Evolutionary conservation across 2,329 filamentous ascomycete species (phyloP), one percentile per base, ranked within the genome.

Genomic region (Sphaceloma murrayae): DNA sequence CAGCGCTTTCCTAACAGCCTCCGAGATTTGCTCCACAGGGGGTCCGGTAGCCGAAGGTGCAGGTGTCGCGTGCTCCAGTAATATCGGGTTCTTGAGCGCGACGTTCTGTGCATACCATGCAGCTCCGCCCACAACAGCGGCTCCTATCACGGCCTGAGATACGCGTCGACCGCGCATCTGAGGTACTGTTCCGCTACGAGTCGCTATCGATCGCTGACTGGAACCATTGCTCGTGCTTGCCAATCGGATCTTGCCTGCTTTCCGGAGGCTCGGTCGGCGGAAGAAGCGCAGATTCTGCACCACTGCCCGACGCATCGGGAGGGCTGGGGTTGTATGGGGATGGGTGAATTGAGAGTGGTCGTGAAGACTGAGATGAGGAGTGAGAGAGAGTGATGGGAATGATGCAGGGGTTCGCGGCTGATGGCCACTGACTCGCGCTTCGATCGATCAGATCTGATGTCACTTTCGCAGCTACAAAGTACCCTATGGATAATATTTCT

Each of bases 161-260:
- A 86, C 62, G 51, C 83, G 79, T 58, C 54, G 53, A 39, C 81
- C 65, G 63, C 83, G 81, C 83, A 89, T 88, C 53, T 82, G 83
- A 52, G 68, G 73, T 54, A 58, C 61, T 51, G 67, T 58, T 45
- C 62, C 53, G 51, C 58, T 60, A 56, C 54, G 64, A 56, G 50
- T 68, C 32, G 52, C 52, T 57, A 61, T 51, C 40, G 66, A 64
- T 58, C 72, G 69, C 52, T 66, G 58, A 53, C 64, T 61, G 61
- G 66, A 56, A 50, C 60, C 70, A 69, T 70, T 60, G 54, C 48
- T 66, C 38, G 62, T 53, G 50, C 51, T 52, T 48, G 54, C 53
- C 47, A 58, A 58, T 30, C 69, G 62, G 60, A 64, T 68, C 56
- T 74, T 75, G 54, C 69, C 57, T 52, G 79, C 63, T 60, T 72